A percentile compares a stretch with the other conserved stretches of the same genome.
Evolutionary conservation across 2,329 filamentous ascomycete species (phyloP).

Genomic region (Pseudogymnoascus sp.): DNA sequence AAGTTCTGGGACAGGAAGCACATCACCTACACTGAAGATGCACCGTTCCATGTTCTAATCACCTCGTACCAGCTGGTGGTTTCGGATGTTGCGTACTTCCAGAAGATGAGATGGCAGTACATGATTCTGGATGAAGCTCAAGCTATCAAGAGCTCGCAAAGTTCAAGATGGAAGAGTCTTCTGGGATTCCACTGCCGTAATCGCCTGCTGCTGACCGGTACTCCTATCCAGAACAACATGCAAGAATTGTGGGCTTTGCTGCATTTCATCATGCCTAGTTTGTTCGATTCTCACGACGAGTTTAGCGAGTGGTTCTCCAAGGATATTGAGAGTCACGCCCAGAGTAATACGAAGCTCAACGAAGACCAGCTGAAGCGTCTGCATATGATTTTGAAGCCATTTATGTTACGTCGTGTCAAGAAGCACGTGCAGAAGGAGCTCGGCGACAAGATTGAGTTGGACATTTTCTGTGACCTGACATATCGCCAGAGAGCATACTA

Average conservation of each 20-base stretch:
- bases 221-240: constrained; percentile 99
- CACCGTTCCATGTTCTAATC: constrained; percentile 89
- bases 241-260: constrained; percentile 95
- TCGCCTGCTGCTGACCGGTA: constrained; percentile 85
- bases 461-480: constrained; percentile 93
- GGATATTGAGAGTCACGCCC: constrained; percentile 94
- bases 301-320: constrained; percentile 94
- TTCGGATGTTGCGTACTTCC: constrained; percentile 92
- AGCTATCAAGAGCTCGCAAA: constrained; percentile 95
- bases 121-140: constrained; percentile 99
- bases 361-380: constrained; percentile 94
- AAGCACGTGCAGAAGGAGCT: constrained; percentile 99
- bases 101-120: constrained; percentile 99
- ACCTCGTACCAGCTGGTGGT: constrained; percentile 98
- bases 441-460: constrained; percentile 95
- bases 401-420: constrained; percentile 99
- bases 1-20: constrained; percentile 99
- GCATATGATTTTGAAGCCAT: constrained; percentile 98
- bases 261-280: constrained; percentile 99
- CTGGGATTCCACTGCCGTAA: constrained; percentile 94
- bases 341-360: constrained; percentile 98
- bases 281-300: constrained; percentile 90
- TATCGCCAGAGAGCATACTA: constrained; percentile 95
- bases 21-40: constrained; percentile 86
- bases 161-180: constrained; percentile 93